Base-by-base conservation (phyloP, 1,284 basidiomycete genomes). In the Peniophora sp. region DNA sequence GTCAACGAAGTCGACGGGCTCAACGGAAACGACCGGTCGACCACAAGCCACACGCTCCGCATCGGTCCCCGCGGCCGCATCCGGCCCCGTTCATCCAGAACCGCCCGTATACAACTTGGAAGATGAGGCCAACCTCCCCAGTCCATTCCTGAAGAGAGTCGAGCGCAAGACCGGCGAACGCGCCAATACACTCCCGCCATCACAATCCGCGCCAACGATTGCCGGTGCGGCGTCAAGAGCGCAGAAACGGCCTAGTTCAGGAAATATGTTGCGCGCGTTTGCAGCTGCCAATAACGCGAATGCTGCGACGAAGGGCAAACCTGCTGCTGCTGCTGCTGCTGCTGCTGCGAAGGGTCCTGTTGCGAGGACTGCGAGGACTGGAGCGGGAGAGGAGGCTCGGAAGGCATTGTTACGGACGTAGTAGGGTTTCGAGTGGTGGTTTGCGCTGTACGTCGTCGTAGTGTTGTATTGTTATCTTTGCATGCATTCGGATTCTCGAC, bases 121-220 rank as follows among this genome's bases (percentile, higher is more conserved):
- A 1, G 86, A 92, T 62, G 87, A 90, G 60, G 89, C 90, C 64
- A 91, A 89, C 63, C 72, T 92, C 0, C 90, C 89, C 0, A 88
- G 85, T 57, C 90, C 90, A 1, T 92, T 92, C 67, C 61, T 92
- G 41, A 85, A 85, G 64, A 72, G 76, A 23, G 61, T 61, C 1
- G 79, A 81, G 22, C 69, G 74, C 16, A 32, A 32, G 12, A 5
- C 27, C 27, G 27, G 6, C 69, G 24, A 47, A 2, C 39, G 35
- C 36, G 47, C 36, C 22, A 25, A 5, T 12, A 32, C 27, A 32
- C 22, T 25, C n/a, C 16, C 34, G 3, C 25, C 35, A 6, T 5
- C 44, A 22, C 19, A 47, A 19, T 14, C 27, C 17, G 35, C 48
- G n/a, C 19, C 20, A 14, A 25, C 22, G 19, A 48, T 36, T 6